Evolutionary conservation across 2,329 filamentous ascomycete genomes (phyloP), one percentile per base, ranked within the genome.

Genomic region (Aspergillus caelatus): DNA sequence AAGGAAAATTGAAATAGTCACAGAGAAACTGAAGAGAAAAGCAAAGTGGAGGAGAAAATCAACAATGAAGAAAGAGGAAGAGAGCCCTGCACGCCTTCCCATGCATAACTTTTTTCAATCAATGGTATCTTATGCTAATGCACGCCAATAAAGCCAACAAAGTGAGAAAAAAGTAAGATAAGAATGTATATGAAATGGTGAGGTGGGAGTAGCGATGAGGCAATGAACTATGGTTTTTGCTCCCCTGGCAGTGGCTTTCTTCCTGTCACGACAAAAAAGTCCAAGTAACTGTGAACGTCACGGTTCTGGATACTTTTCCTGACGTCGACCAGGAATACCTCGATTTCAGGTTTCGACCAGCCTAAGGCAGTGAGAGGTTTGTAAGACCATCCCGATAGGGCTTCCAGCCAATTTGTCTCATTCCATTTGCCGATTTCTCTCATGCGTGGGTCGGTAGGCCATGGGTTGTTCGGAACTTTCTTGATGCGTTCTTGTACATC

Each of bases 381-480:
- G 64, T 82, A 80, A 14, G 78, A 79, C 72, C 79, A 81, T 21
- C 78, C 80, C 3, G 78, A 74, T 21, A 82, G 58, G 3, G 77
- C 79, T 50, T 78, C 75, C 39, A 82, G 73, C 73, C 82, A 77
- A 63, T 84, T 84, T 39, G 72, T 74, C 63, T 82, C 77, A 67
- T 77, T 83, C 76, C 81, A 85, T 9, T 75, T 74, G n/a, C 85
- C 85, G 19, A 85, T 75, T 53, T 79, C 71, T 62, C 81, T 84
- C 41, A 82, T 70, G 16, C 79, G 76, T 11, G 78, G 75, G 61
- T 86, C 83, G 55, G 75, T 77, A 0, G 83, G 80, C 84, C 84
- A 86, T 3, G 78, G 73, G 57, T 84, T 85, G 34, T 82, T 76
- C 0, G 84, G 83, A 8, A 88, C 78, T 72, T 85, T 87, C 67